phyloP scores from a whole-genome alignment of 1,284 basidiomycete species.

The Ganoderma lingzhi region DNA sequence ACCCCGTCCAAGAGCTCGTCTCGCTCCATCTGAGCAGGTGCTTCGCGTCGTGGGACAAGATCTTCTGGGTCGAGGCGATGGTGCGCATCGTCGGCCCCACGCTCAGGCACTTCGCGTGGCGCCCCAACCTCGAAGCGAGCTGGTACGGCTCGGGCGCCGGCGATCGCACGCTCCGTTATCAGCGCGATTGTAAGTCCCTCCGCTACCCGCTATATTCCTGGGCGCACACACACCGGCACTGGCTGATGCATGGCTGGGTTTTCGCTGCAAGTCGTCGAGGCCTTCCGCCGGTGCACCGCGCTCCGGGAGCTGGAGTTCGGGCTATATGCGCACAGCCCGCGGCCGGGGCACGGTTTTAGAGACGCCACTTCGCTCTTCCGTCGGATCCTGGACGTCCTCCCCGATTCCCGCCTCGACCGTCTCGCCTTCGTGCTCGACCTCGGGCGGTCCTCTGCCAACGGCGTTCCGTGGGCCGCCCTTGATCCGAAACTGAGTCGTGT shows the following conservation, averaged over 20 bases:
- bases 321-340: neutral
- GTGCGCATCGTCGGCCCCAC: neutral
- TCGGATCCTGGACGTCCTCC: neutral
- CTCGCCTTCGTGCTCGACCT: neutral
- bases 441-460: neutral
- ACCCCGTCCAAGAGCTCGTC: neutral
- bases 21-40: conserved; percentile 1
- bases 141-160: too few species aligned
- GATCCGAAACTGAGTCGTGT: neutral
- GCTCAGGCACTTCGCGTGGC: neutral
- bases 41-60: neutral
- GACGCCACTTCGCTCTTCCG: neutral
- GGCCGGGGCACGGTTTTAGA: neutral
- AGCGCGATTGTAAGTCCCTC: neutral
- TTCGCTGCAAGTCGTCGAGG: neutral
- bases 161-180: neutral
- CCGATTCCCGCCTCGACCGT: neutral
- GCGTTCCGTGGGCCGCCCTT: neutral
- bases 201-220: too few species aligned
- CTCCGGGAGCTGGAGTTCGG: neutral
- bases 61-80: neutral
- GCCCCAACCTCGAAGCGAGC: neutral
- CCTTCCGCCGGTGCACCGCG: neutral
- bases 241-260: neutral
- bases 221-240: too few species aligned